Conservation (phyloP, 805 yeast species). For the Teunomyces kruisii region DNA sequence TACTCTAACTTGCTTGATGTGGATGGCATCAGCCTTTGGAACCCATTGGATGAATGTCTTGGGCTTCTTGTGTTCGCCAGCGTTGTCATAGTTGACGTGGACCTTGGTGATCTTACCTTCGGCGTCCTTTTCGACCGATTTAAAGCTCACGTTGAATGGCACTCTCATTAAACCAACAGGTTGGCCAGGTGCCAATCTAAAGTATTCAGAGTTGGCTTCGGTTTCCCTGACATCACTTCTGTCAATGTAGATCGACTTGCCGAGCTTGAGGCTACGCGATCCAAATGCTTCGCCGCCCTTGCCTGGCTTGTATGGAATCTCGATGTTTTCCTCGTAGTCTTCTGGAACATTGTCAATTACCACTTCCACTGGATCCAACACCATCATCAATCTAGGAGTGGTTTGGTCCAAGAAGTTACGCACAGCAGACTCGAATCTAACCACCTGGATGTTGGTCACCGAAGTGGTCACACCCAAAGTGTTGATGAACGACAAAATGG, state of each 20-base stretch:
- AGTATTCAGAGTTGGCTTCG: constrained; percentile 66
- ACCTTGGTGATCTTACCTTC: constrained; percentile 67
- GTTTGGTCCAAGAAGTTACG: constrained; percentile 85
- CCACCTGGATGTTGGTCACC: constrained; percentile 85
- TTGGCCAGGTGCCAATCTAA: constrained; percentile 91
- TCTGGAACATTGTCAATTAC: constrained; percentile 79
- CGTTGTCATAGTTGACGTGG: constrained; percentile 78
- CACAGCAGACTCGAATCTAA: constrained; percentile 85
- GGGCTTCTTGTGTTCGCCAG: constrained; percentile 64
- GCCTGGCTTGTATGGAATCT: constrained; percentile 91
- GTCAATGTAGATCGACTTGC: constrained; percentile 80
- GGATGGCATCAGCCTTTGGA: constrained; percentile 61
- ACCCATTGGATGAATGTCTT: constrained; percentile 98
- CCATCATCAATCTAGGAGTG: constrained; percentile 93
- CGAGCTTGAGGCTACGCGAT: constrained; percentile 65
- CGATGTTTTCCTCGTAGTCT: constrained; percentile 65
- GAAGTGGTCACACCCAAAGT: constrained; percentile 96
- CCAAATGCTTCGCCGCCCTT: constrained; percentile 57
- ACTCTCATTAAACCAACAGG: constrained; percentile 93
- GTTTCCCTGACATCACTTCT: constrained; percentile 71
- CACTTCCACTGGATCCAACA: constrained; percentile 82
- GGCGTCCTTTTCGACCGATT: constrained; percentile 61
- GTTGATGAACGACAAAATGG: constrained; percentile 87
- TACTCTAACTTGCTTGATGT: constrained; percentile 73
- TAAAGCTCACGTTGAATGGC: constrained; percentile 76